A percentile compares a stretch with the other conserved stretches of the same genome.
Conservation (phyloP, 2,329 filamentous ascomycete species). For the Beauveria bassiana region DNA sequence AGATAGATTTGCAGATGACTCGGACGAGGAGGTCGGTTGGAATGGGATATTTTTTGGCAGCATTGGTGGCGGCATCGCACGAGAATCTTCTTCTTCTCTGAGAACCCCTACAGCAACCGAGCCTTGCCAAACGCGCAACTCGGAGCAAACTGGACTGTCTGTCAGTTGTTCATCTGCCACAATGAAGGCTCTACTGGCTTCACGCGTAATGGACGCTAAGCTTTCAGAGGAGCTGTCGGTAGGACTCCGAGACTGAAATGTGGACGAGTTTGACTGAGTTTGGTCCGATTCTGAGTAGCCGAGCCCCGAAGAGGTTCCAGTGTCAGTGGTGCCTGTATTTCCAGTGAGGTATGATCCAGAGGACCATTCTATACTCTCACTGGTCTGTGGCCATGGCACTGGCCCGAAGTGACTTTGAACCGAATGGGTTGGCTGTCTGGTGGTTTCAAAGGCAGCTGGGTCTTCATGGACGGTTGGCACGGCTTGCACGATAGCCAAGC, state of each 20-base stretch:
- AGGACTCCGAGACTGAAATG: neutral
- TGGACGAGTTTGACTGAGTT: too few relatives aligned
- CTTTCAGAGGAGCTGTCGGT: neutral
- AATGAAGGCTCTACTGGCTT: neutral
- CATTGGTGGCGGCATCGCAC: neutral
- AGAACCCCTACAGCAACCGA: neutral
- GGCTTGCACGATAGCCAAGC: neutral
- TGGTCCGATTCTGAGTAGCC: neutral
- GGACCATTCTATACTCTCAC: neutral
- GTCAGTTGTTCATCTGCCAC: neutral
- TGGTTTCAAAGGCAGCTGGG: neutral
- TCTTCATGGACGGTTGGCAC: neutral
- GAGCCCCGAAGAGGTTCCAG: neutral
- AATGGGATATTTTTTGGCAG: neutral
- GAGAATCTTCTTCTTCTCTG: neutral
- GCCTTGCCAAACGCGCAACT: neutral
- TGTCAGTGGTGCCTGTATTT: neutral
- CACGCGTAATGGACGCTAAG: neutral
- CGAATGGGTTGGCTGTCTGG: neutral
- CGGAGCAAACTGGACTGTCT: too few relatives aligned
- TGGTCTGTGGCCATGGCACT: neutral
- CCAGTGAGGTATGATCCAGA: neutral
- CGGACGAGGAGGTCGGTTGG: neutral
- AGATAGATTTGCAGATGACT: neutral
- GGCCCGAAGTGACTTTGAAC: neutral